These are phyloP conservation scores for Citropsis articulata DNA, from an alignment of 345 rosid species.

Conservation along the genomic window DNA sequence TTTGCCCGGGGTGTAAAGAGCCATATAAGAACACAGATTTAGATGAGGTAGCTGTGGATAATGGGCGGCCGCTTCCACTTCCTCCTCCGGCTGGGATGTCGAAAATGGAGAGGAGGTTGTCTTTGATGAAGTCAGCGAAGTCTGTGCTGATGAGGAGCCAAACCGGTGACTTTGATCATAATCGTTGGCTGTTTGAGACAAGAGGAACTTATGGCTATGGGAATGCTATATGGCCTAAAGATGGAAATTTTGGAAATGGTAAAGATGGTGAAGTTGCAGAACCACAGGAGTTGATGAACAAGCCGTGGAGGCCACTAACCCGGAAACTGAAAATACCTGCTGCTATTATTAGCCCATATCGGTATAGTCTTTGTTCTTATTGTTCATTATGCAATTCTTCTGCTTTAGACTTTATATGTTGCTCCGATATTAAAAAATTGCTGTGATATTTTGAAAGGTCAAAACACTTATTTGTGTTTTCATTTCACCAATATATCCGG, in stretches of 20 bases:
- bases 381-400: background rate
- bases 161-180: conserved; percentile 94
- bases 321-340: conserved; percentile 93
- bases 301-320: conserved; percentile 97
- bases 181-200: conserved; percentile 90
- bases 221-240: conserved; percentile 95
- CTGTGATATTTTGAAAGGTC: background rate
- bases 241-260: conserved; percentile 77
- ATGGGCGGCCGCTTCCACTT: conserved; percentile 62
- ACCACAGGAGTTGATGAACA: conserved; percentile 71
- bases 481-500: background rate
- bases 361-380: conserved; percentile 39
- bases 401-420: conserved; percentile 4
- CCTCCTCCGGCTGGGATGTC: conserved; percentile 54
- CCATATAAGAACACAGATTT: conserved; percentile 78
- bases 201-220: conserved; percentile 93
- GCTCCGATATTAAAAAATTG: background rate
- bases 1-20: conserved; percentile 93
- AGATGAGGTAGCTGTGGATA: conserved; percentile 53
- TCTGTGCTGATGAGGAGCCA: conserved; percentile 90
- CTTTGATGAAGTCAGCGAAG: conserved; percentile 87
- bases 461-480: background rate
- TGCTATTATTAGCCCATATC: conserved; percentile 86
- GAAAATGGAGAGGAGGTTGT: conserved; percentile 92
- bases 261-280: conserved; percentile 60